A percentile compares a stretch with the other conserved stretches of the same genome.
These are phyloP conservation scores for Cryptosporidium bovis DNA, from an alignment of 169 alveolate species.

Conservation along the genomic window DNA sequence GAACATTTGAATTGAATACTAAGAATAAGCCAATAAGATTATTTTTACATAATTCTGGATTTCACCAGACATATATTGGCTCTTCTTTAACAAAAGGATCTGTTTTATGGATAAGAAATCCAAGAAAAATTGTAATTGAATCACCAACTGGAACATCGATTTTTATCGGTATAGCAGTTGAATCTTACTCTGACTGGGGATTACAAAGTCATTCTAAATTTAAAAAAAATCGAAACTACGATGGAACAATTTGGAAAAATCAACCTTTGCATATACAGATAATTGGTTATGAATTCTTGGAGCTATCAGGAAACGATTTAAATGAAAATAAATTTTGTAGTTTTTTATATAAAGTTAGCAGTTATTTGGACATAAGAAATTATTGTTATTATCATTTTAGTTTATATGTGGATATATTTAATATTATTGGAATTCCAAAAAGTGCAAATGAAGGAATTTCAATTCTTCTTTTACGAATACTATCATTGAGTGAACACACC, in stretches of 20 bases:
- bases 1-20: constrained; percentile 31
- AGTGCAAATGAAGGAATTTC: constrained; percentile 17
- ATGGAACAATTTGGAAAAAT: constrained; percentile 16
- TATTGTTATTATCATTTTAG: constrained; percentile 42
- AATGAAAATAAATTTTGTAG: not conserved
- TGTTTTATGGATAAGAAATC: constrained; percentile 57
- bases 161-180: constrained; percentile 33
- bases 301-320: not conserved
- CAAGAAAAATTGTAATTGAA: constrained; percentile 5
- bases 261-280: constrained; percentile 39
- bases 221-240: not conserved
- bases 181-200: constrained; percentile 54
- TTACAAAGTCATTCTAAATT: constrained; percentile 50
- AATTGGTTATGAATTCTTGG: constrained; percentile 56
- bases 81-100: constrained; percentile 57
- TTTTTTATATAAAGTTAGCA: not conserved
- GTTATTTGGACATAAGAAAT: constrained; percentile 52
- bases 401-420: constrained; percentile 65
- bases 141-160: not conserved
- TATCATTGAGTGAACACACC: not conserved
- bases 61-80: constrained; percentile 36
- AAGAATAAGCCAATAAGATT: constrained; percentile 8
- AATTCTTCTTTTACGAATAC: constrained; percentile 7
- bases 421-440: constrained; percentile 8
- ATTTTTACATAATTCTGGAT: constrained; percentile 34